Percentiles rank a stretch among this genome's conserved stretches.
Evolutionary conservation across 208 protist genomes (phyloP).

Genomic region (Leishmania tarentolae): DNA sequence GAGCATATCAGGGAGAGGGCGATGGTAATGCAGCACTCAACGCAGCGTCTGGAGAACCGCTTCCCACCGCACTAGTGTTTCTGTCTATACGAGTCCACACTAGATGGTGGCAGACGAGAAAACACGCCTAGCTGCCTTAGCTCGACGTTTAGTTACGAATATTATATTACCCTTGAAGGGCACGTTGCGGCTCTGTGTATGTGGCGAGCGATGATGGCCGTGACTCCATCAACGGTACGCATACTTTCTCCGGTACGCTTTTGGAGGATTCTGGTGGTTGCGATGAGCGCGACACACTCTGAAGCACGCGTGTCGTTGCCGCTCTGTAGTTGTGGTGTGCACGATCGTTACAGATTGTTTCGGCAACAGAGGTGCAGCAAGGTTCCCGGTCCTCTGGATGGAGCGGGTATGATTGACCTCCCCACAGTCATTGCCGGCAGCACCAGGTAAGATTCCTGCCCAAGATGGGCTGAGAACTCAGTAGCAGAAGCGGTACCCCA

Average conservation of each 20-base stretch:
- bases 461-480: too few species aligned
- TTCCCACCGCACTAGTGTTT: too few species aligned
- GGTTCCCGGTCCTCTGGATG: neutral
- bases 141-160: neutral
- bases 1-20: too few species aligned
- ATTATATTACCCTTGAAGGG: neutral
- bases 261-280: neutral
- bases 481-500: too few species aligned
- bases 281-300: too few species aligned
- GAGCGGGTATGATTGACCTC: too few species aligned
- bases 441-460: too few species aligned
- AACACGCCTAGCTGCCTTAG: neutral
- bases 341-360: neutral
- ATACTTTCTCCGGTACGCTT: neutral
- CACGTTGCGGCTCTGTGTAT: neutral
- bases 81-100: too few species aligned
- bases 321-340: neutral
- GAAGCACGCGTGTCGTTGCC: too few species aligned
- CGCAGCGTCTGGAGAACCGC: constrained; percentile 16
- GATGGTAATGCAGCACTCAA: too few species aligned
- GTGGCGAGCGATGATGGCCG: neutral
- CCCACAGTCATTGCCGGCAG: neutral
- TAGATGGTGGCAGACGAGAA: neutral
- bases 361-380: neutral
- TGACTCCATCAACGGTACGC: neutral